Conservation (phyloP, 2,329 filamentous ascomycete genomes). For the Aspergillus bombycis region DNA sequence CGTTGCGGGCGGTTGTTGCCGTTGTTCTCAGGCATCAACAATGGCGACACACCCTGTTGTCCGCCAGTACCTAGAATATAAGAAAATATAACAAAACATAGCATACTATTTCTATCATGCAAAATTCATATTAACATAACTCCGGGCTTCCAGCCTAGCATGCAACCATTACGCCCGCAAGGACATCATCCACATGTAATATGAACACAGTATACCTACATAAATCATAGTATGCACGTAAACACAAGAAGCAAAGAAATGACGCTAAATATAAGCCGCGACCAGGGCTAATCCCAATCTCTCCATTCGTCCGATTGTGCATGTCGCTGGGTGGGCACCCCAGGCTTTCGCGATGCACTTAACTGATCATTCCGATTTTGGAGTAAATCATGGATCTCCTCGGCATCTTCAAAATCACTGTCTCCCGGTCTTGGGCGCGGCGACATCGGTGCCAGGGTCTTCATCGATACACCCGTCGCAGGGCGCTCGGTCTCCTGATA, state of each 20-base stretch:
- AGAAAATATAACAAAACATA: neutral
- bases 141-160: neutral
- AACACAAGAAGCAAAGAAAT: neutral
- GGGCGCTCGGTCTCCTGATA: slow-evolving; percentile 35
- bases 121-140: neutral
- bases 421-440: slow-evolving; percentile 40
- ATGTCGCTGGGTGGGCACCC: slow-evolving; percentile 8
- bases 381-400: slow-evolving; percentile 23
- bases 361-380: slow-evolving; percentile 9
- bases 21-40: neutral
- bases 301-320: slow-evolving; percentile 42
- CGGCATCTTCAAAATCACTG: slow-evolving; percentile 37
- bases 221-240: neutral
- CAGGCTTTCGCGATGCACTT: neutral
- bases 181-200: neutral
- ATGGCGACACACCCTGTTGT: too few species aligned
- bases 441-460: slow-evolving; percentile 44
- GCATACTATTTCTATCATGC: neutral
- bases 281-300: slow-evolving; percentile 39
- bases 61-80: neutral
- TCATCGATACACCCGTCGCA: slow-evolving; percentile 47
- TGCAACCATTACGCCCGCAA: neutral
- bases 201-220: slow-evolving; percentile 2
- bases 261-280: slow-evolving; percentile 5
- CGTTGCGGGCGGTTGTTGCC: neutral